Evolutionary conservation across 495 filamentous ascomycete species (phyloP), one percentile per base, ranked within the genome.

Genomic region (Xylaria sp.): DNA sequence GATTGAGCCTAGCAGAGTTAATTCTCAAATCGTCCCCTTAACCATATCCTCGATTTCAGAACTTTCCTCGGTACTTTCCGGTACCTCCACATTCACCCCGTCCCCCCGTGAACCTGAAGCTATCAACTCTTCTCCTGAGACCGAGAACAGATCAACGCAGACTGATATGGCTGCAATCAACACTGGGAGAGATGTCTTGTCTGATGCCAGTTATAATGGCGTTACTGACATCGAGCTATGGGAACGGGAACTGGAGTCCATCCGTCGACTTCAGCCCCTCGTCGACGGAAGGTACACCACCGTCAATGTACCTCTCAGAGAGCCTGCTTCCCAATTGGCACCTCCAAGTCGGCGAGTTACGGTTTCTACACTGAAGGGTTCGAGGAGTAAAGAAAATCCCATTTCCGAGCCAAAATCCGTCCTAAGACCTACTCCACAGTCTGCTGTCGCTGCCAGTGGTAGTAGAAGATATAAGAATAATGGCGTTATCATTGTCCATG

Each of bases 231-330:
- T 26, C 19, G 61, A 58, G 35, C 52, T 69, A 21, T 69, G 67
- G 67, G 14, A 61, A 41, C 33, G 43, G 35, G 67, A 69, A 44
- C 17, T 69, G 24, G 67, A 69, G 35, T 62, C 55, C 11, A 69
- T 69, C 8, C 55, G 55, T 5, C 67, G 67, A 41, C 55, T 26
- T 35, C 29, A 15, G 40, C 67, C 67, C 15, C 8, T 69, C 15
- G 43, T 48, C 29, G 15, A 21, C 2, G 67, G 52, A 8, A 50
- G 11, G 15, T 66, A 66, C n/a, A 66, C 15, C 4, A 52, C 24
- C 3, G 62, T 66, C 12, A 35, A 52, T 37, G 44, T 66, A 31
- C 62, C 62, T 14, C 62, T 66, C 11, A 41, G 62, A 33, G 44
- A 40, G 41, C 1, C 41, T 35, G 17, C 19, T 64, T 17, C 61